phyloP scores from a whole-genome alignment of 345 rosid species.

The Aquilaria sinensis region DNA sequence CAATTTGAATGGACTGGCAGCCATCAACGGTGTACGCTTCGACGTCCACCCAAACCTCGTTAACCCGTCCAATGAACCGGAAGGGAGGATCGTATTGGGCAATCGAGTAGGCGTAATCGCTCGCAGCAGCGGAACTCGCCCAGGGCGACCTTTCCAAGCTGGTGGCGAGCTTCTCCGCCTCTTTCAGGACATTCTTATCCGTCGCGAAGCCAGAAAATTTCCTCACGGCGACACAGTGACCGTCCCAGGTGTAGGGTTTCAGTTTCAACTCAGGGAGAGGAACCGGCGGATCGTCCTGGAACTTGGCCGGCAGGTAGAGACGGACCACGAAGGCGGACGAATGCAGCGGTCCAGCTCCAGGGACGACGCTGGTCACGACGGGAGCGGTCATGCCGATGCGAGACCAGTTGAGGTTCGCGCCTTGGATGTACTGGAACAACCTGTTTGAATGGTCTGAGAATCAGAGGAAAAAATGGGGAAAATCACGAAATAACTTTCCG shows the following conservation, averaged over 20 bases:
- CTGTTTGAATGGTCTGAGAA: conserved; percentile 12
- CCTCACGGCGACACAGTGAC: conserved; percentile 48
- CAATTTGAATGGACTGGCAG: conserved; percentile 16
- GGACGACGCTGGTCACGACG: conserved; percentile 51
- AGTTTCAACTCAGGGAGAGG: conserved; percentile 52
- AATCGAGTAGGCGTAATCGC: conserved; percentile 46
- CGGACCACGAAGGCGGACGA: conserved; percentile 46
- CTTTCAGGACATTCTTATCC: conserved; percentile 35
- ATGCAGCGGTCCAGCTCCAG: conserved; percentile 55
- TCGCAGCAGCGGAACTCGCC: conserved; percentile 34
- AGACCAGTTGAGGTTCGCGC: conserved; percentile 66
- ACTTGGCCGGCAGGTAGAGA: conserved; percentile 50
- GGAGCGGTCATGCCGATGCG: conserved; percentile 64
- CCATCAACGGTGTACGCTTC: conserved; percentile 20
- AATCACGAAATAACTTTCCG: neutral
- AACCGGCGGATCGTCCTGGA: conserved; percentile 49
- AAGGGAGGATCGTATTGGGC: conserved; percentile 65
- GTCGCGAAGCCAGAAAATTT: conserved; percentile 59
- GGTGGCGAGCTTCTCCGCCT: conserved; percentile 44
- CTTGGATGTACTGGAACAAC: conserved; percentile 60
- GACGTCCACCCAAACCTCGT: conserved; percentile 68
- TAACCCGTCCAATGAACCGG: conserved; percentile 43
- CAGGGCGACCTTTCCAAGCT: conserved; percentile 56
- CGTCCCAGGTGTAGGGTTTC: conserved; percentile 31
- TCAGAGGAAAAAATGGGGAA: neutral